Base-by-base conservation (phyloP, 768 basidiomycete genomes). In the Tremella mesenterica region DNA sequence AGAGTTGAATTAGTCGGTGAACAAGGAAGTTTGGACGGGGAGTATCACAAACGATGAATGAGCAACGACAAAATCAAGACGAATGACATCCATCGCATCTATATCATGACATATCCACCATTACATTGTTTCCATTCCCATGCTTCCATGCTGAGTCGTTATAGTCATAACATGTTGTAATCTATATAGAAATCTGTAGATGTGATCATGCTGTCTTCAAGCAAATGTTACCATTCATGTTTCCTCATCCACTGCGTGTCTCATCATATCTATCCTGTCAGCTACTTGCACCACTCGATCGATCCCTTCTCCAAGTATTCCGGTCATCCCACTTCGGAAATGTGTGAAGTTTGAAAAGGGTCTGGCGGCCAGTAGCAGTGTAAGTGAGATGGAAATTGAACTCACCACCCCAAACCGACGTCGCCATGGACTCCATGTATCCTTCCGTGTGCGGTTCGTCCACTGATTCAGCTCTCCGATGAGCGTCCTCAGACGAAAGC, bases 321-420 rank as follows among this genome's bases (percentile, higher is more conserved):
- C 18, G 34, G 18, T 18, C 34, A 36, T 36, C 12, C 12, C 12
- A 18, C 34, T 36, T 12, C 12, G 12, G 34, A 36, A 18, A 36
- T 12, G 34, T 12, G 34, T 12, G 34, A 36, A 12, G 12, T 12
- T 12, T 12, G 34, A 36, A 36, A 18, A 36, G 34, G 18, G 34
- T 23, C 44, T 23, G 27, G 7, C 21, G 20, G 25, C 20, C 4
- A 39, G 18, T 21, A 43, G 13, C 50, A 23, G 21, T 7, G 20
- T 23, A 21, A 23, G 45, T 33, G 4, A 5, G 30, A 23, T n/a
- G 30, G 18, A 21, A 39, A 26, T 4, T 3, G 13, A n/a, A 38
- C 65, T 58, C 44, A 67, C 65, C 65, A 53, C 63, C 65, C 65
- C 65, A 67, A 6, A 64, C 46, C 12, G 53, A 60, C 18, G 52